Percentiles rank a stretch among this genome's conserved stretches.
Evolutionary conservation across 2,329 filamentous ascomycete genomes (phyloP).

Genomic region (Nemania serpens): DNA sequence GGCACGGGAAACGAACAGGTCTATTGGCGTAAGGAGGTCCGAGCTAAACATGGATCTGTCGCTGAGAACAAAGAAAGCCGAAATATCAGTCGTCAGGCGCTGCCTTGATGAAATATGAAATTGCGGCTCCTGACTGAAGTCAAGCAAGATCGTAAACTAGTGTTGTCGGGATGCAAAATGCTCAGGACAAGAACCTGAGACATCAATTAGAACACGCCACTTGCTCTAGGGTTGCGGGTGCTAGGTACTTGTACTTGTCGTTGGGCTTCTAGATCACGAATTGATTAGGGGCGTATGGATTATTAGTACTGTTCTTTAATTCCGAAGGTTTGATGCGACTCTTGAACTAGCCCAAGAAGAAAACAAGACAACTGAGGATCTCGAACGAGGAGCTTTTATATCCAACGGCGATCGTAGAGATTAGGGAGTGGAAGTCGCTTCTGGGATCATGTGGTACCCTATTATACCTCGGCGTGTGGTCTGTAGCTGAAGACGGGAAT

Average conservation of each 20-base stretch:
- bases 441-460: neutral
- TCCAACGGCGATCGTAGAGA: constrained; percentile 2
- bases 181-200: constrained; percentile 33
- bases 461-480: neutral
- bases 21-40: constrained; percentile 33
- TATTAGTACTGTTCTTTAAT: neutral
- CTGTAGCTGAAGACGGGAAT: constrained; percentile 14
- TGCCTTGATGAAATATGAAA: constrained; percentile 37
- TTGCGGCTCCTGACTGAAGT: constrained; percentile 27
- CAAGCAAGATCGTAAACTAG: constrained; percentile 31
- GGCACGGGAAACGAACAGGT: constrained; percentile 33
- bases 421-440: neutral
- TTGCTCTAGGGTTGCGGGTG: constrained; percentile 18
- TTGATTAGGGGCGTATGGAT: neutral
- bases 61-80: constrained; percentile 40
- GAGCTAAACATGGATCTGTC: constrained; percentile 33
- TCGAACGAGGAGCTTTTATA: constrained; percentile 1
- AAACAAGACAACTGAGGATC: neutral
- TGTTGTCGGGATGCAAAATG: constrained; percentile 20
- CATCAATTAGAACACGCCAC: constrained; percentile 30
- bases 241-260: neutral
- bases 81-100: constrained; percentile 37
- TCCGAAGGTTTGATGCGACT: neutral
- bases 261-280: constrained; percentile 1
- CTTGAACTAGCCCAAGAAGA: neutral